Percentiles rank a stretch among this genome's conserved stretches.
These are phyloP conservation scores for Daldinia loculata DNA, from an alignment of 495 filamentous ascomycete species.

Conservation along the genomic window DNA sequence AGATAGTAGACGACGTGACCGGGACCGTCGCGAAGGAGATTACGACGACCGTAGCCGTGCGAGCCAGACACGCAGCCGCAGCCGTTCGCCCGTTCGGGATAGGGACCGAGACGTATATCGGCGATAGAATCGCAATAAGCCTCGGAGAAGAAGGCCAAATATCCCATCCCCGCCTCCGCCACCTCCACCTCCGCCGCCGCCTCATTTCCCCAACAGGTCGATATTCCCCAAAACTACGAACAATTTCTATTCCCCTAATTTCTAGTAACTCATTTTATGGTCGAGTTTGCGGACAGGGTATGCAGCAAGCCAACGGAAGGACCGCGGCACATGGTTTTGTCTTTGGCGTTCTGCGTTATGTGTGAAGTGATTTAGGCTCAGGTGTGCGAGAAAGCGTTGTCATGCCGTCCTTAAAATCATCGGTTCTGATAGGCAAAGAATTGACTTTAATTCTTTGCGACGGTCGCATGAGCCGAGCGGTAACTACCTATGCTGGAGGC, in stretches of 20 bases:
- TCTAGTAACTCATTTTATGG: background rate
- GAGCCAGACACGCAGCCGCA: conserved; percentile 59
- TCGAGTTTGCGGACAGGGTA: conserved; percentile 6
- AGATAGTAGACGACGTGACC: conserved; percentile 48
- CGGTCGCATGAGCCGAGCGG: background rate
- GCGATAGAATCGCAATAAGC: conserved; percentile 44
- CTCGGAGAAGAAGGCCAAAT: conserved; percentile 5
- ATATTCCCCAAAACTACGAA: background rate
- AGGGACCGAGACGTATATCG: conserved; percentile 56
- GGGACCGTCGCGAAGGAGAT: conserved; percentile 54
- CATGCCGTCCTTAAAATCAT: background rate
- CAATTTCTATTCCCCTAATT: background rate
- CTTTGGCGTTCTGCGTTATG: conserved; percentile 22
- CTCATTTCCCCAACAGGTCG: background rate
- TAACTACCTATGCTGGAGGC: background rate
- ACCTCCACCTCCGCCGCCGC: background rate
- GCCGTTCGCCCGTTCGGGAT: conserved; percentile 58
- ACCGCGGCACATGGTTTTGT: background rate
- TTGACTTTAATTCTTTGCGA: conserved; percentile 2
- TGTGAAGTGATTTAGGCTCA: background rate
- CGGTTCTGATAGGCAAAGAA: background rate
- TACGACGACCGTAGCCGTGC: conserved; percentile 59
- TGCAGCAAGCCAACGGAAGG: conserved; percentile 5
- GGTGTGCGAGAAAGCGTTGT: background rate
- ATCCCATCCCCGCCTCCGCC: background rate